Evolutionary conservation across 768 basidiomycete genomes (phyloP).

Genomic region (Russula emetica): DNA sequence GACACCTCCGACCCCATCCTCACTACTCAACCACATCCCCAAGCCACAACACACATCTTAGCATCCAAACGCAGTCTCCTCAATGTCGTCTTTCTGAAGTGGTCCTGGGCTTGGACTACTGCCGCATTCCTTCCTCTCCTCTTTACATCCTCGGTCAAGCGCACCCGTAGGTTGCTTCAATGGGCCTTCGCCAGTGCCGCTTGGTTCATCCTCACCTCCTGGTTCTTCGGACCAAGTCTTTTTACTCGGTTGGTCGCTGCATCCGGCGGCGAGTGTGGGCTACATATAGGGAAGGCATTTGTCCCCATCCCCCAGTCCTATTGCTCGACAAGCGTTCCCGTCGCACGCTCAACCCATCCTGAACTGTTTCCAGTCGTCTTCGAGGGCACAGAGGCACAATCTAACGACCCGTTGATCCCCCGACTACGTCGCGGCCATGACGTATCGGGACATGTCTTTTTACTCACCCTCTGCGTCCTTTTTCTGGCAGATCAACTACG

Average conservation of each 20-base stretch:
- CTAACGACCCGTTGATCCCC: constrained; percentile 45
- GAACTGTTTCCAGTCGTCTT: constrained; percentile 49
- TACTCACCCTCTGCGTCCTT: constrained; percentile 73
- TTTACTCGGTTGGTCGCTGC: constrained; percentile 58
- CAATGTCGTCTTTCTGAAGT: constrained; percentile 86
- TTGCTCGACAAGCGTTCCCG: constrained; percentile 47
- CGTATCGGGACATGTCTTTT: constrained; percentile 89
- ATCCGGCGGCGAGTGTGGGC: constrained; percentile 76
- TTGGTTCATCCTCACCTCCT: constrained; percentile 74
- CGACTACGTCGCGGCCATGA: constrained; percentile 81
- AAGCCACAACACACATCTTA: constrained; percentile 62
- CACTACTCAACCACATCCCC: constrained; percentile 63
- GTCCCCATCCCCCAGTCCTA: constrained; percentile 53
- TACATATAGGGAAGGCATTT: constrained; percentile 43
- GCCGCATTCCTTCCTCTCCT: constrained; percentile 56
- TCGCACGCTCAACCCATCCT: constrained; percentile 62
- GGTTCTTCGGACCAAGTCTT: constrained; percentile 86
- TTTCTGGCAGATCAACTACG: constrained; percentile 76
- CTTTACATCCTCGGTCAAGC: constrained; percentile 39
- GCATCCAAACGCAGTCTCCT: constrained; percentile 77
- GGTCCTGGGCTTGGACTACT: constrained; percentile 88
- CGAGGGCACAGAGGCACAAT: constrained; percentile 33
- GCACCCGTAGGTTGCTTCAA: constrained; percentile 32
- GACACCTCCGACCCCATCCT: constrained; percentile 80
- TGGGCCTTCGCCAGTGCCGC: constrained; percentile 56